Evolutionary conservation across 371 early-diverging fungal species (phyloP).

Genomic region (Funneliformis caledonium): DNA sequence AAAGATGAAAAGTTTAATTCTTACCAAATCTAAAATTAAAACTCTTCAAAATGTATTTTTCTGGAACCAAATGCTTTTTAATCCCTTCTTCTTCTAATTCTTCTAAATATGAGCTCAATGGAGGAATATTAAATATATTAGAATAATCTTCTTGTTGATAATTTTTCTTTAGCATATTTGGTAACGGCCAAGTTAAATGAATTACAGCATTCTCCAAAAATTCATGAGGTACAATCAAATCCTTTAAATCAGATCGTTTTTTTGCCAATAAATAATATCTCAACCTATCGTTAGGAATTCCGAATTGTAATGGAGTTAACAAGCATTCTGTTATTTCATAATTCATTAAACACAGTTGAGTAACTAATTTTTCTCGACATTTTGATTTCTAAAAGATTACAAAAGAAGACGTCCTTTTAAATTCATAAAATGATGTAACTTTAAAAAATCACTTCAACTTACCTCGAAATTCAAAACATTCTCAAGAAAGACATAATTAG

Average conservation of each 20-base stretch:
- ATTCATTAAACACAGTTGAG: constrained; percentile 47
- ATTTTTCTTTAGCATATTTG: neutral
- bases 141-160: constrained; percentile 21
- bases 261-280: constrained; percentile 64
- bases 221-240: constrained; percentile 41
- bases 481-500: constrained; percentile 76
- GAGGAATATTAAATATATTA: constrained; percentile 39
- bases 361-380: constrained; percentile 55
- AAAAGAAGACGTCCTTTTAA: neutral
- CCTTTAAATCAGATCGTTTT: constrained; percentile 16
- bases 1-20: neutral
- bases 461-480: constrained; percentile 88
- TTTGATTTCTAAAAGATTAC: constrained; percentile 51
- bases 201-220: constrained; percentile 43
- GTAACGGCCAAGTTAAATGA: constrained; percentile 58
- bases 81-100: constrained; percentile 41
- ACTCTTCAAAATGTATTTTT: constrained; percentile 62
- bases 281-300: constrained; percentile 69
- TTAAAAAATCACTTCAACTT: constrained; percentile 22
- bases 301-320: constrained; percentile 67
- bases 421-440: neutral
- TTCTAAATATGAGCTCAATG: constrained; percentile 39
- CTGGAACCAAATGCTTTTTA: constrained; percentile 58
- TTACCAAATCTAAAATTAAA: constrained; percentile 61
- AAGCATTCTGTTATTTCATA: constrained; percentile 64